phyloP scores from a whole-genome alignment of 192 early-diverging fungal genomes.

The Obelidium mucronatum region DNA sequence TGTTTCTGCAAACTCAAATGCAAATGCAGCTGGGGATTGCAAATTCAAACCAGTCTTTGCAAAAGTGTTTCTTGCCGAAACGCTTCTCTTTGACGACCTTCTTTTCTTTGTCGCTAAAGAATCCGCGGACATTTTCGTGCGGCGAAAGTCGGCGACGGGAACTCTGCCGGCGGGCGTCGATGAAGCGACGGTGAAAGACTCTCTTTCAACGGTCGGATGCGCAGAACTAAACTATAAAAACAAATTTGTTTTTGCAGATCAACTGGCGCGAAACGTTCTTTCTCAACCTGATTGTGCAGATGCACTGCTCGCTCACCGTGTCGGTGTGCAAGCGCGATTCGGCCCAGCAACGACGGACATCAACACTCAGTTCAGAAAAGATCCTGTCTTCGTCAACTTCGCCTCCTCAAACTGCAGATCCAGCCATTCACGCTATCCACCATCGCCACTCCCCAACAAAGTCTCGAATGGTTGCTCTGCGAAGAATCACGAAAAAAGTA shows the following conservation, averaged over 20 bases:
- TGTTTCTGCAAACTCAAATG: too few relatives aligned
- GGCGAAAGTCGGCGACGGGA: slow-evolving; percentile 7
- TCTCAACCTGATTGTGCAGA: slow-evolving; percentile 89
- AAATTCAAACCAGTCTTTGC: not conserved
- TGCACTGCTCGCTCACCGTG: slow-evolving; percentile 90
- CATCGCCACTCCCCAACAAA: slow-evolving; percentile 42
- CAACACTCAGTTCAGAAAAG: slow-evolving; percentile 11
- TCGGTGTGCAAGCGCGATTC: slow-evolving; percentile 72
- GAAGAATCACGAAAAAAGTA: slow-evolving; percentile 78
- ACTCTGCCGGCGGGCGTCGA: too few relatives aligned
- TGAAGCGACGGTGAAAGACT: too few relatives aligned
- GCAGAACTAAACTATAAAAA: too few relatives aligned
- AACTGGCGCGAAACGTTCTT: slow-evolving; percentile 94
- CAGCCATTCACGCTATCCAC: too few relatives aligned
- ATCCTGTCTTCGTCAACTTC: not conserved
- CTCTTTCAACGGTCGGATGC: too few relatives aligned
- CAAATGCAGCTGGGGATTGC: too few relatives aligned
- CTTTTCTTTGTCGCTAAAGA: slow-evolving; percentile 12
- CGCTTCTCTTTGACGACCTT: slow-evolving; percentile 7
- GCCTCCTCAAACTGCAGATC: not conserved
- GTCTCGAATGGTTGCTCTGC: slow-evolving; percentile 76
- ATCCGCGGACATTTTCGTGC: not conserved
- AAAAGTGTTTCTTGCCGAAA: not conserved
- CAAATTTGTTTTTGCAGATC: too few relatives aligned
- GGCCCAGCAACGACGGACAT: slow-evolving; percentile 6